These are phyloP conservation scores for Ehretia macrophylla DNA, from an alignment of 257 asterid species.

Conservation along the genomic window DNA sequence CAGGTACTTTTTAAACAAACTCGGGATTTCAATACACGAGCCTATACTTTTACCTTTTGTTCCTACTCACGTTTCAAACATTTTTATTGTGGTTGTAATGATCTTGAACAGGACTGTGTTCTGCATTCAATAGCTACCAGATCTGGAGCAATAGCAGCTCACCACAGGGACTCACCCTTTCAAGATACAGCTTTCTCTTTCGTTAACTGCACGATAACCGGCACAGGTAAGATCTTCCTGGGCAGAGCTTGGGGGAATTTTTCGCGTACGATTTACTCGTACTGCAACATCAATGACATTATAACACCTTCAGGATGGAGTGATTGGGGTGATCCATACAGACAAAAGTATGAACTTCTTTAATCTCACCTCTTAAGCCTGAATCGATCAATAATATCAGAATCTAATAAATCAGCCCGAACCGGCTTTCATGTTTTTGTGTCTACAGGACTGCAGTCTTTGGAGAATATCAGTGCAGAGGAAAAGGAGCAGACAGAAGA, in stretches of 20 bases:
- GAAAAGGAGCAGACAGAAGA: conserved; percentile 60
- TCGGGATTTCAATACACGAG: too few species aligned
- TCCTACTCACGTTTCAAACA: too few species aligned
- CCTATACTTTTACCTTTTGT: too few species aligned
- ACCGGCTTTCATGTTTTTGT: neutral
- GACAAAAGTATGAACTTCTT: conserved; percentile 31
- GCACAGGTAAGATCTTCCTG: conserved; percentile 42
- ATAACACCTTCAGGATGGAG: conserved; percentile 63
- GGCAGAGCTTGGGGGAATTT: conserved; percentile 88
- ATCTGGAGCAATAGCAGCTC: conserved; percentile 71
- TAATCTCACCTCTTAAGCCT: neutral
- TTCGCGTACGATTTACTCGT: conserved; percentile 46
- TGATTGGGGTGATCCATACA: conserved; percentile 40
- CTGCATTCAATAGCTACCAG: conserved; percentile 40
- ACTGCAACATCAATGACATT: conserved; percentile 28
- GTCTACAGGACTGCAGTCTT: conserved; percentile 51
- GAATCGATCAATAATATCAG: neutral
- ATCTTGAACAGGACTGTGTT: conserved; percentile 39
- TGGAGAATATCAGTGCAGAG: conserved; percentile 63
- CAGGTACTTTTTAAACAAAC: conserved; percentile 31
- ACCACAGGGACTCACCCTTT: conserved; percentile 37
- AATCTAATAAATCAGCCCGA: too few species aligned
- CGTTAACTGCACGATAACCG: conserved; percentile 48
- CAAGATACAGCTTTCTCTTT: conserved; percentile 80
- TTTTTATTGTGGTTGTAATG: too few species aligned